Conservation (phyloP, 345 rosid species). For the Leavenworthia alabamica region DNA sequence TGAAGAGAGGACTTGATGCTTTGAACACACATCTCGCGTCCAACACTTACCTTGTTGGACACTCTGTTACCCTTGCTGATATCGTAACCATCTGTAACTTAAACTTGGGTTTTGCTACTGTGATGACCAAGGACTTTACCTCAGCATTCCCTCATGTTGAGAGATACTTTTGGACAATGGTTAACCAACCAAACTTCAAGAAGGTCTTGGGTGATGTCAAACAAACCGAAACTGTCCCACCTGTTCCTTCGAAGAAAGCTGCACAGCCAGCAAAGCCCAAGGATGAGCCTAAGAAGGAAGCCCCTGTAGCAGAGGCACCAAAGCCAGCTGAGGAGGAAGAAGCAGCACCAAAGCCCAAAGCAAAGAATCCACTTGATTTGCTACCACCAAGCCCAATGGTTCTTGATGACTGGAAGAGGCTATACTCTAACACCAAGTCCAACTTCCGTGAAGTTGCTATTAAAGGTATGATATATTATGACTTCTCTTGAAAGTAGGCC, state of each 20-base stretch:
- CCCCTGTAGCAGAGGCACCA: slow-evolving; percentile 28
- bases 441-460: slow-evolving; percentile 97
- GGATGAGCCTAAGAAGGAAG: slow-evolving; percentile 31
- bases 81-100: slow-evolving; percentile 62
- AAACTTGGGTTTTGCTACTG: slow-evolving; percentile 34
- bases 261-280: slow-evolving; percentile 28
- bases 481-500: too few species aligned
- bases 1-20: slow-evolving; percentile 39
- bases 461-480: slow-evolving; percentile 47
- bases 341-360: slow-evolving; percentile 39
- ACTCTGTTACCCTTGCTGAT: slow-evolving; percentile 83
- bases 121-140: slow-evolving; percentile 70
- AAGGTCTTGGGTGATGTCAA: slow-evolving; percentile 71
- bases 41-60: slow-evolving; percentile 81
- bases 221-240: slow-evolving; percentile 56
- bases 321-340: slow-evolving; percentile 29
- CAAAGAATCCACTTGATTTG: slow-evolving; percentile 91
- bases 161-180: slow-evolving; percentile 88
- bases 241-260: slow-evolving; percentile 28
- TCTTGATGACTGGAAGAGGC: slow-evolving; percentile 98
- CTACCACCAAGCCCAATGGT: slow-evolving; percentile 90
- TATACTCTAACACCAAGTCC: slow-evolving; percentile 84
- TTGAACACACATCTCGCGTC: slow-evolving; percentile 57
- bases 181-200: slow-evolving; percentile 76
- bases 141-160: slow-evolving; percentile 82